Percentiles rank a stretch among this genome's conserved stretches.
Evolutionary conservation across 2,329 filamentous ascomycete genomes (phyloP).

Genomic region (Neurospora sp.): DNA sequence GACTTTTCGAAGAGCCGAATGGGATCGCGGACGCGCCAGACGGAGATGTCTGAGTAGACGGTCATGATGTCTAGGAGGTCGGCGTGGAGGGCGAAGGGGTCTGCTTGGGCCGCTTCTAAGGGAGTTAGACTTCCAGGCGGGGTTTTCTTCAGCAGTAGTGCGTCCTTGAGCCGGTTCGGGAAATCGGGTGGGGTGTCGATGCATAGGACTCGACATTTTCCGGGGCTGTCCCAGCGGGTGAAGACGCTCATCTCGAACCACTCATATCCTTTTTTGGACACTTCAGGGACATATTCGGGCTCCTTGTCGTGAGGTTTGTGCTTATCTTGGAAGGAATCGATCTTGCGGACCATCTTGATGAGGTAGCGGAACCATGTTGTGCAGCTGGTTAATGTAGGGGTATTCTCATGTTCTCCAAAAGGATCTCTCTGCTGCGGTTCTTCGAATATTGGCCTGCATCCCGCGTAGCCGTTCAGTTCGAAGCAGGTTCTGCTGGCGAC

Average conservation of each 20-base stretch:
- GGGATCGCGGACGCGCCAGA: slow-evolving; percentile 14
- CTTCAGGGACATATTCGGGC: slow-evolving; percentile 7
- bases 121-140: not conserved
- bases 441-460: slow-evolving; percentile 5
- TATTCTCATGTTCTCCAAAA: not conserved
- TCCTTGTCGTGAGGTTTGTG: slow-evolving; percentile 4
- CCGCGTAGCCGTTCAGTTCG: slow-evolving; percentile 14
- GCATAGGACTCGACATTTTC: slow-evolving; percentile 7
- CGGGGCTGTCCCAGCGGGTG: slow-evolving; percentile 8
- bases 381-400: not conserved
- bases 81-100: slow-evolving; percentile 12
- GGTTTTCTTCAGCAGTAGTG: not conserved
- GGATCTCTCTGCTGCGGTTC: not conserved
- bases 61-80: slow-evolving; percentile 10
- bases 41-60: slow-evolving; percentile 10
- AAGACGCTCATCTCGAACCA: slow-evolving; percentile 15
- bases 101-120: slow-evolving; percentile 1
- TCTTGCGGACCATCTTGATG: slow-evolving; percentile 13
- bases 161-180: not conserved
- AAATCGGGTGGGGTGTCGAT: slow-evolving; percentile 9
- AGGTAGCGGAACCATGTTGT: slow-evolving; percentile 14
- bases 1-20: slow-evolving; percentile 13
- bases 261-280: slow-evolving; percentile 5
- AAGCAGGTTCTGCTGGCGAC: slow-evolving; percentile 12
- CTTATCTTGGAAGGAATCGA: not conserved